Evolutionary conservation across 108 stramenopile genomes (phyloP), one percentile per base, ranked within the genome.

Genomic region (Discostella pseudostelligera): DNA sequence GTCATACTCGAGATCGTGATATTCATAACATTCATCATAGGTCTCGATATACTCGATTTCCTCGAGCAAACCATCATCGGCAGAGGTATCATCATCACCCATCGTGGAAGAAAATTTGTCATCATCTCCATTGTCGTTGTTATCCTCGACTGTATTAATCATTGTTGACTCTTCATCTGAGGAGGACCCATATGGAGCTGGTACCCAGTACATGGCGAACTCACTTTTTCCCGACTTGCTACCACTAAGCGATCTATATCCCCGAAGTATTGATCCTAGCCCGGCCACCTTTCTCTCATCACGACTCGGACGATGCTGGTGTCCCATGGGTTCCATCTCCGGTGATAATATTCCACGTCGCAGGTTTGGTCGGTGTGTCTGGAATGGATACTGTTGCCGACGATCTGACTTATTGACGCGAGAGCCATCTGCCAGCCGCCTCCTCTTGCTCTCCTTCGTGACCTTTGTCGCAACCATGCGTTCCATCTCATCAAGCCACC

Each of bases 21-120:
- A 22, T 8, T 56, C 36, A 35, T 56, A 56, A 25, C 26, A 22
- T 16, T 56, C 55, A 4, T 56, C 55, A 19, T 39, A 32, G 37
- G 14, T 16, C 8, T 37, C 19, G 2, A 32, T 5, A 32, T 32
- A 32, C 3, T 32, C 4, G 3, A 32, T 32, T 32, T 37, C 37
- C 37, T 56, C n/a, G 3, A 39, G 14, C 55, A 48, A 53, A 20
- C 36, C 25, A 39, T 65, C 63, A 28, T 62, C 45, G 45, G 29
- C 46, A 8, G 17, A 16, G 2, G 14, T 1, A 17, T 47, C 60
- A 13, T 14, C 2, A 14, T 46, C 37, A 14, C 25, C 48, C 44
- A 11, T 35, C 32, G 35, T 35, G 0, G 7, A 0, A 26, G 24
- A 25, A 51, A 14, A 28, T 10, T 37, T 36, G 3, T 37, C 35